Conservation (phyloP, 164 flowering plant species). For the Vitis rupestris region DNA sequence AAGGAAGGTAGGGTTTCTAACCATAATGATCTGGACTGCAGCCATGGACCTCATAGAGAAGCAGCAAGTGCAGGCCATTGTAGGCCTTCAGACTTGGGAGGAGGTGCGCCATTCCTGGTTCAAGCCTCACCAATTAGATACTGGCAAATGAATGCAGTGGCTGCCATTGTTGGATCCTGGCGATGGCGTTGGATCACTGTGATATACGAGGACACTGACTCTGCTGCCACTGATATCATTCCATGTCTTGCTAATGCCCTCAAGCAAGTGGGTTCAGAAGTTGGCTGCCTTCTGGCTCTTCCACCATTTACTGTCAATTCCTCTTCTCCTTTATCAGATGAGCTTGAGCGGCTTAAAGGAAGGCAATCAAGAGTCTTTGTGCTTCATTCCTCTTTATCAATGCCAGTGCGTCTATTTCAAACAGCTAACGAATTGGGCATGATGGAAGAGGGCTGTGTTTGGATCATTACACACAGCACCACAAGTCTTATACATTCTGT, state of each 20-base stretch:
- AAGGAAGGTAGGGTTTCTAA: too few species aligned
- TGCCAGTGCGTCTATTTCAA: constrained; percentile 11
- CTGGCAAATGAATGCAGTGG: constrained; percentile 22
- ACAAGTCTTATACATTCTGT: constrained; percentile 14
- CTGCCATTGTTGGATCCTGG: constrained; percentile 22
- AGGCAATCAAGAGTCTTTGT: constrained; percentile 23
- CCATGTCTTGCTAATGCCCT: constrained; percentile 15
- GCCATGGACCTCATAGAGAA: constrained; percentile 7
- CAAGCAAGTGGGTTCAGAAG: constrained; percentile 11
- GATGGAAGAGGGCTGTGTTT: constrained; percentile 32
- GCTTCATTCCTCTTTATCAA: constrained; percentile 17
- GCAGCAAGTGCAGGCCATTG: constrained; percentile 10
- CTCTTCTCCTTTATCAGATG: constrained; percentile 3
- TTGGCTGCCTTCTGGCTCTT: constrained; percentile 13
- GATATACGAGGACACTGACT: constrained; percentile 22
- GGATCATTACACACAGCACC: constrained; percentile 21
- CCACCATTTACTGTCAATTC: constrained; percentile 7
- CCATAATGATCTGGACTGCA: background rate
- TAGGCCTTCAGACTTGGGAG: constrained; percentile 20
- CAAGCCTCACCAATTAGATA: background rate
- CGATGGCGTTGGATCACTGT: constrained; percentile 21
- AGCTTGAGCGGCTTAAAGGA: constrained; percentile 17
- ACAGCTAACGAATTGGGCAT: constrained; percentile 23
- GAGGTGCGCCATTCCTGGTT: constrained; percentile 20
- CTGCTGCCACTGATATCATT: background rate